Evolutionary conservation across 1,284 basidiomycete genomes (phyloP).

Genomic region (Sphaerobolus stellatus): DNA sequence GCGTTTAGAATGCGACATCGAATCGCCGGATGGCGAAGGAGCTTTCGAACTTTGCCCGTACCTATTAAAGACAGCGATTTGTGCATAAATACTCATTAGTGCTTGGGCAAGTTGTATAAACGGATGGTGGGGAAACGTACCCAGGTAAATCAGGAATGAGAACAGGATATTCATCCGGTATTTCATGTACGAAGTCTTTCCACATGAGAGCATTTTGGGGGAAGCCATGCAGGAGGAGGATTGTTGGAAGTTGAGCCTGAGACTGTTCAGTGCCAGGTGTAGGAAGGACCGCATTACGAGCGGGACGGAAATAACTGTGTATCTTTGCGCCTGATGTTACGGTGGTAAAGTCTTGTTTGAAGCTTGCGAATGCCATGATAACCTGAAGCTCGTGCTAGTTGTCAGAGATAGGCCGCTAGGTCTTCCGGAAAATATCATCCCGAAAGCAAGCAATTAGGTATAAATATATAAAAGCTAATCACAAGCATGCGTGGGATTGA

Average conservation of each 20-base stretch:
- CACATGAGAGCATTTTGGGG: conserved; percentile 28
- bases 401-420: too few relatives aligned
- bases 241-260: too few relatives aligned
- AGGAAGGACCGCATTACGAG: conserved; percentile 12
- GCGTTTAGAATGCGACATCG: conserved; percentile 24
- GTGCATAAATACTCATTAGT: too few relatives aligned
- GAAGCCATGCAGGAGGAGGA: conserved; percentile 29
- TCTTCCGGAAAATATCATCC: too few relatives aligned
- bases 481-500: too few relatives aligned
- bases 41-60: conserved; percentile 27
- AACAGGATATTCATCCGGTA: conserved; percentile 20
- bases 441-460: too few relatives aligned
- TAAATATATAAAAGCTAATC: too few relatives aligned
- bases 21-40: conserved; percentile 19
- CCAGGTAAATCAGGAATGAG: conserved; percentile 28
- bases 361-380: conserved; percentile 6
- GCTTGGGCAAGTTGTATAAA: too few relatives aligned
- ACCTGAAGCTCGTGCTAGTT: too few relatives aligned
- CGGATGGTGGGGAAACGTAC: conserved; percentile 18
- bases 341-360: conserved; percentile 4
- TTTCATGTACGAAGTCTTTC: conserved; percentile 21
- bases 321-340: conserved; percentile 12
- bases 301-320: conserved; percentile 5
- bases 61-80: too few relatives aligned
- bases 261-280: too few relatives aligned